phyloP scores from a whole-genome alignment of 257 asterid genomes.

The Solanum lignicaule region DNA sequence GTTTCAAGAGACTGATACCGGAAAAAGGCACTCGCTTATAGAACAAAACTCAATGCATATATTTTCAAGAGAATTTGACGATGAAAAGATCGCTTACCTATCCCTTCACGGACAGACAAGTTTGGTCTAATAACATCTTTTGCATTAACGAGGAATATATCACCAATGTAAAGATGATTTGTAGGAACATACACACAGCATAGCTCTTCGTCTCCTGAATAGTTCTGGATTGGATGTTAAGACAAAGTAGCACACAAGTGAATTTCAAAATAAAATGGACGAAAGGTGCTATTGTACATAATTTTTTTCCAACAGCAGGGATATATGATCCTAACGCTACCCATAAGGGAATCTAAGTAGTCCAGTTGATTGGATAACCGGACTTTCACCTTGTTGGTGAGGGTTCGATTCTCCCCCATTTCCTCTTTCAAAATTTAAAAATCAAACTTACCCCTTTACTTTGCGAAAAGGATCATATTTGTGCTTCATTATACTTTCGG shows the following conservation, averaged over 20 bases:
- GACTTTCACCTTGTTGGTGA: not conserved
- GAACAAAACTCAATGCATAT: not conserved
- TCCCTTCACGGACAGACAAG: conserved; percentile 49
- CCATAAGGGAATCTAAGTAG: not conserved
- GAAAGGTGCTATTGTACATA: not conserved
- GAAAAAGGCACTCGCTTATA: not conserved
- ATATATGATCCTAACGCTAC: not conserved
- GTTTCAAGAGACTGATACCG: not conserved
- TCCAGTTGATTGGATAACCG: not conserved
- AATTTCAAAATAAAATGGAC: not conserved
- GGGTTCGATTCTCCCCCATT: not conserved
- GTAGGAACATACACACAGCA: conserved; percentile 50
- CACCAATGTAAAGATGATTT: conserved; percentile 47
- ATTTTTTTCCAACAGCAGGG: not conserved
- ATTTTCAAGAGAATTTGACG: not conserved
- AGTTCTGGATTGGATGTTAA: conserved; percentile 14
- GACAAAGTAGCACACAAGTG: not conserved
- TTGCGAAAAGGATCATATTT: not conserved
- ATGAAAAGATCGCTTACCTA: conserved; percentile 19
- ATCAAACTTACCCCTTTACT: not conserved
- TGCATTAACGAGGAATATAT: conserved; percentile 35
- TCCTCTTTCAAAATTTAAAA: not conserved
- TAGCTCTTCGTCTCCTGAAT: conserved; percentile 38
- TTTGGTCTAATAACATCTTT: conserved; percentile 43
- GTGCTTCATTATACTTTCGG: not conserved